Evolutionary conservation across 1,284 basidiomycete species (phyloP).

Genomic region (Cutaneotrichosporon arboriforme): DNA sequence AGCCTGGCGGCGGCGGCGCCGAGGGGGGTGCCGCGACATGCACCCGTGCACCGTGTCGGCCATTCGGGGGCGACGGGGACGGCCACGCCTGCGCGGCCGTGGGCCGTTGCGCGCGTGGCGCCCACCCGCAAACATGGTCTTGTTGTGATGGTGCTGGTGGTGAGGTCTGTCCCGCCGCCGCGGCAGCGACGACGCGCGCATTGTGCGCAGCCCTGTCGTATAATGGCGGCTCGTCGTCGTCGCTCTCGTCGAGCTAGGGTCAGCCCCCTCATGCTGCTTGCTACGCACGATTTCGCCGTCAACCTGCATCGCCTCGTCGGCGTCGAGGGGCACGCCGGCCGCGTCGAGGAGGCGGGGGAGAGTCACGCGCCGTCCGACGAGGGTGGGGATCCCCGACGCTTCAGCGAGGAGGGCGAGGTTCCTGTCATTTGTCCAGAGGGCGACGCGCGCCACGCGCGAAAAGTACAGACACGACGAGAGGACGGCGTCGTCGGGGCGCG

Average conservation of each 20-base stretch:
- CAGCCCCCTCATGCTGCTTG: neutral
- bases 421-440: conserved; percentile 3
- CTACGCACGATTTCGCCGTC: conserved; percentile 1
- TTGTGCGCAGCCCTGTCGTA: neutral
- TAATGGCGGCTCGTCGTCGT: neutral
- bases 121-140: no score
- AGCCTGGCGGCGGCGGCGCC: neutral
- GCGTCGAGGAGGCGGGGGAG: neutral
- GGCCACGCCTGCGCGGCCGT: no score
- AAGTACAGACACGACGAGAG: conserved; percentile 13
- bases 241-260: neutral
- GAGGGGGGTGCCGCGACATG: neutral
- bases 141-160: neutral
- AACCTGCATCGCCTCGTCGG: conserved; percentile 1
- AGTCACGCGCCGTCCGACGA: neutral
- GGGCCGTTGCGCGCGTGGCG: no score
- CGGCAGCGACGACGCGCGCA: neutral
- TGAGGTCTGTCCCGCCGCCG: neutral
- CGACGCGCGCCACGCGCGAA: neutral
- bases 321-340: neutral
- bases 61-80: no score
- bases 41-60: no score
- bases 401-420: conserved; percentile 6
- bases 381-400: neutral
- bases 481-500: conserved; percentile 9